Percentiles rank a stretch among this genome's conserved stretches.
These are phyloP conservation scores for Eucalyptus tenuipes DNA, from an alignment of 345 rosid species.

Conservation along the genomic window DNA sequence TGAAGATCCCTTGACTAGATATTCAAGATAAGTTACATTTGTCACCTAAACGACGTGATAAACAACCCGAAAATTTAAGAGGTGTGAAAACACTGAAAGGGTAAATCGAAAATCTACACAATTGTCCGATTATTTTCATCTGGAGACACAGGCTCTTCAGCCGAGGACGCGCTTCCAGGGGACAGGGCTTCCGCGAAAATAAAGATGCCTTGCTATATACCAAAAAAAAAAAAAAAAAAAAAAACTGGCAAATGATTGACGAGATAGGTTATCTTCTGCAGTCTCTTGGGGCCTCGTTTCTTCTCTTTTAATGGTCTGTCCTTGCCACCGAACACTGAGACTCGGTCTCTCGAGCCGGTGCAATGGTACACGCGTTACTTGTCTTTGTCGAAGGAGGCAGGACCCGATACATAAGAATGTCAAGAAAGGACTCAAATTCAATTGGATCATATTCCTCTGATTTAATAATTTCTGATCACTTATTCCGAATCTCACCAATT, in stretches of 20 bases:
- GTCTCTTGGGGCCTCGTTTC: not conserved
- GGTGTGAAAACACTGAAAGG: not conserved
- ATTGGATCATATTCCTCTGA: too few species aligned
- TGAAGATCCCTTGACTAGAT: too few species aligned
- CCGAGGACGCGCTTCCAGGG: not conserved
- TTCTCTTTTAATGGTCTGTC: not conserved
- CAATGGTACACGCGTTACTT: not conserved
- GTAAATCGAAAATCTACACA: not conserved
- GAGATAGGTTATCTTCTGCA: not conserved
- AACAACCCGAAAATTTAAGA: not conserved
- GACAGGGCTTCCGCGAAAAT: not conserved
- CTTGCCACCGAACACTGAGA: not conserved
- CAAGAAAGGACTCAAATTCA: not conserved
- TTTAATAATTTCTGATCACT: too few species aligned
- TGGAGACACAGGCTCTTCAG: not conserved
- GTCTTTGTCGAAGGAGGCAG: not conserved
- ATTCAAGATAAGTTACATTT: too few species aligned
- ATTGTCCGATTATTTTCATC: not conserved
- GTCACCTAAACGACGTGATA: not conserved
- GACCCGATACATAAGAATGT: not conserved
- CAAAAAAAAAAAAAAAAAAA: too few species aligned
- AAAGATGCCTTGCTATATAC: not conserved
- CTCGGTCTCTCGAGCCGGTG: not conserved
- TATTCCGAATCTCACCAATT: not conserved
- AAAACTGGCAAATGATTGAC: not conserved